phyloP scores from a whole-genome alignment of 495 filamentous ascomycete species.

The Penicillium argentinense region DNA sequence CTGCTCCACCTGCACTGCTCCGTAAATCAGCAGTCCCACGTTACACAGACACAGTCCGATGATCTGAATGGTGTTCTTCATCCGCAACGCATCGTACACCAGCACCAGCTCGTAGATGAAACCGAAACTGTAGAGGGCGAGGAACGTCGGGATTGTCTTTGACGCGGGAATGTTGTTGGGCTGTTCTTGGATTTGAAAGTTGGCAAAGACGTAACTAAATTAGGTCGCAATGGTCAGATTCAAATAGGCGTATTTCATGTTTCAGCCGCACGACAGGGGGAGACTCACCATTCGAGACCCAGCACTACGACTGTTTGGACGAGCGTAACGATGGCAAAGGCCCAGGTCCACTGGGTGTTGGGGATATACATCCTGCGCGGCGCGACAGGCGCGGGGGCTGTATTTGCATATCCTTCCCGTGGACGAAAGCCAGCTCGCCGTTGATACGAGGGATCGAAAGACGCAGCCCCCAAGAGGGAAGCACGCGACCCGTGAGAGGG shows the following conservation, averaged over 20 bases:
- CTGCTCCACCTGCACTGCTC: constrained; percentile 87
- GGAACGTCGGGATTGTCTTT: constrained; percentile 81
- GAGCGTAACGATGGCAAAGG: constrained; percentile 71
- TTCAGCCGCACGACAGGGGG: too few species aligned
- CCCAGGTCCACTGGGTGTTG: constrained; percentile 83
- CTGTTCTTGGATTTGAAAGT: constrained; percentile 69
- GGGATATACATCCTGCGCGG: constrained; percentile 64
- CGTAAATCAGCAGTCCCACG: constrained; percentile 84
- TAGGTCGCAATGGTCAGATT: neutral
- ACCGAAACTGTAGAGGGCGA: constrained; percentile 95
- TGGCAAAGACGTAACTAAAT: constrained; percentile 46
- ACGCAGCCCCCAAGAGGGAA: constrained; percentile 66
- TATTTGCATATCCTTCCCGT: constrained; percentile 54
- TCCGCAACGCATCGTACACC: constrained; percentile 86
- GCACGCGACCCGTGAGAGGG: constrained; percentile 59
- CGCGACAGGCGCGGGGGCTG: constrained; percentile 12
- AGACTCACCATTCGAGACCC: constrained; percentile 79
- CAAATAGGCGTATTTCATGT: too few species aligned
- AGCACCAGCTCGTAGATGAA: constrained; percentile 88
- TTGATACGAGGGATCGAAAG: constrained; percentile 52
- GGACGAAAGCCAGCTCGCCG: constrained; percentile 50
- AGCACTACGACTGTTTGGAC: constrained; percentile 77
- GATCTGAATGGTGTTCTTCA: constrained; percentile 98
- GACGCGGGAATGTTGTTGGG: constrained; percentile 39
- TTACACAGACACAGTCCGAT: constrained; percentile 95